Evolutionary conservation across 148 eudicot species (phyloP).

Genomic region (Simmondsia chinensis): DNA sequence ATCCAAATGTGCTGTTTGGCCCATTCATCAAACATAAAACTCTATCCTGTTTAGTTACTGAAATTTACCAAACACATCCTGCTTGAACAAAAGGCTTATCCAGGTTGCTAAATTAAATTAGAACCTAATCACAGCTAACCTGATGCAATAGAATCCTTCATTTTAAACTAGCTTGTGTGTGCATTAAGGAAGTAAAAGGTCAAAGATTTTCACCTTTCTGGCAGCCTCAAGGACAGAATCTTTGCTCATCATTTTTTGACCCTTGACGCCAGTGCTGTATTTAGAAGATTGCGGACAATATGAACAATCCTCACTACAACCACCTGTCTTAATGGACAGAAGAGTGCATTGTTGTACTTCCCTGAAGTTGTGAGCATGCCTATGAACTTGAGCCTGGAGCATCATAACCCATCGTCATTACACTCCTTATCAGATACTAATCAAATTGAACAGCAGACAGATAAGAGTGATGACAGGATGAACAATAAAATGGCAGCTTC

Average conservation of each 20-base stretch:
- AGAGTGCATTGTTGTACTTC: conserved; percentile 99
- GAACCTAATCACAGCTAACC: too few species aligned
- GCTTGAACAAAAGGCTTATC: too few species aligned
- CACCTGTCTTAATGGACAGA: conserved; percentile 95
- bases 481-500: too few species aligned
- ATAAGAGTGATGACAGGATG: neutral
- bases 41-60: too few species aligned
- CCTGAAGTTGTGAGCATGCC: conserved; percentile 96
- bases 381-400: conserved; percentile 91
- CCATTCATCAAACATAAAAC: too few species aligned
- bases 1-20: too few species aligned
- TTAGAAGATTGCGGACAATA: conserved; percentile 98
- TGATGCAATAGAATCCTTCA: too few species aligned
- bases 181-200: neutral
- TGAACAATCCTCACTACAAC: conserved; percentile 96
- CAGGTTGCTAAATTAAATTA: too few species aligned
- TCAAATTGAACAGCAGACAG: neutral
- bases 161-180: too few species aligned
- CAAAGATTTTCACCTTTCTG: conserved; percentile 39
- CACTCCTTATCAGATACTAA: neutral
- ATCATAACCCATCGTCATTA: neutral
- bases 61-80: too few species aligned
- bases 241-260: conserved; percentile 72
- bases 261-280: conserved; percentile 75
- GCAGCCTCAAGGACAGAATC: conserved; percentile 84